Base-by-base conservation (phyloP, 768 basidiomycete genomes). In the Grammothele lineata region DNA sequence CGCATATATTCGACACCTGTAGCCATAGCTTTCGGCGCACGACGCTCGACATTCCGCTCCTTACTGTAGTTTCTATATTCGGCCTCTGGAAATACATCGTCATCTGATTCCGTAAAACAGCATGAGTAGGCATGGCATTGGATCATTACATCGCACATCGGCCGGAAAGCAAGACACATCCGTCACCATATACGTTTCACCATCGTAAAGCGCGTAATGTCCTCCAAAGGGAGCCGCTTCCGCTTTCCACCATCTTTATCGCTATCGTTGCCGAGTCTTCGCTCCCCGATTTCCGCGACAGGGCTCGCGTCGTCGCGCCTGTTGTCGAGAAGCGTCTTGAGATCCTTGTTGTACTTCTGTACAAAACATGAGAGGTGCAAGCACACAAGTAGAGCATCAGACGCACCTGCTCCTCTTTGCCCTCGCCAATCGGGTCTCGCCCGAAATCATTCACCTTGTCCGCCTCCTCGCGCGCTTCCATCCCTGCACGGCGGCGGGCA, bases 201-300 rank as follows among this genome's bases (percentile, higher is more conserved):
- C 93, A 97, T 97, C 17, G 92, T 95, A 71, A 88, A 97, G 45
- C 93, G 68, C 26, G 91, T 95, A 40, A 97, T 75, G 60, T 95
- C 91, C 62, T 96, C 92, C 40, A 97, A 66, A 48, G 80, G 79
- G 47, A 89, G 75, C 37, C 82, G 71, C 47, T 77, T 83, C 59
- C 73, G 79, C 63, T 77, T 81, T 34, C 70, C 62, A 17, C 60
- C 64, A 24, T 43, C 56, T 36, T 55, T 51, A 25, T 45, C 53
- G 23, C 43, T 50, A 23, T 49, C 44, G 22, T 47, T 53, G 10
- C 41, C 43, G 14, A 53, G 43, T 53, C 47, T 59, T 32, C 57
- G 58, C 63, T 89, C 87, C 1, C 87, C 87, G 47, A 90, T 87
- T 58, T 92, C 90, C 11, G 84, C 74, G 4, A 80, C 74, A 10